A percentile compares a stretch with the other conserved stretches of the same genome.
phyloP scores from a whole-genome alignment of 2,329 filamentous ascomycete species.

The Fusarium xyrophilum region DNA sequence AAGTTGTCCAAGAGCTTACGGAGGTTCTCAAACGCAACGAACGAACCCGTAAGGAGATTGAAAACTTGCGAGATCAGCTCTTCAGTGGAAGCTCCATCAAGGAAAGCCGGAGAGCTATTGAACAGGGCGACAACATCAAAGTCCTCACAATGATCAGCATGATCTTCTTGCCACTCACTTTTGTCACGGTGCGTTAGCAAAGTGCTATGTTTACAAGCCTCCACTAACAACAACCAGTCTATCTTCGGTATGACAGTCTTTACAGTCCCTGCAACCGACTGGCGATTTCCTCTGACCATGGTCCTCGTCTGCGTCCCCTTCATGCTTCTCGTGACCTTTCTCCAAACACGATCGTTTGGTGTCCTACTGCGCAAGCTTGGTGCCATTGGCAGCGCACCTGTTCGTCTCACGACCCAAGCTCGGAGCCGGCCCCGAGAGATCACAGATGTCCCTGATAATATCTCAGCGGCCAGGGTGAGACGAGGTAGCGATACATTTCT shows the following conservation, averaged over 20 bases:
- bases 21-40: constrained; percentile 59
- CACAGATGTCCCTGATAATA: constrained; percentile 32
- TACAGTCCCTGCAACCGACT: constrained; percentile 51
- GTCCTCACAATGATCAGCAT: constrained; percentile 66
- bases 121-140: constrained; percentile 69
- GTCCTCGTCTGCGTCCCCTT: constrained; percentile 66
- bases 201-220: background rate
- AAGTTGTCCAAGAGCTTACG: constrained; percentile 57
- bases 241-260: constrained; percentile 63
- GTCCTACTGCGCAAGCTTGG: constrained; percentile 36
- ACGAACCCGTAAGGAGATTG: constrained; percentile 61
- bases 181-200: constrained; percentile 57
- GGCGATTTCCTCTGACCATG: constrained; percentile 64
- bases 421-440: constrained; percentile 21
- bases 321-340: constrained; percentile 54
- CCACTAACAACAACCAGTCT: constrained; percentile 42
- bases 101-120: constrained; percentile 66
- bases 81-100: constrained; percentile 69
- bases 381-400: constrained; percentile 5
- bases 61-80: constrained; percentile 65
- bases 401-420: constrained; percentile 1
- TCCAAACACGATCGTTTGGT: constrained; percentile 53
- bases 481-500: constrained; percentile 7
- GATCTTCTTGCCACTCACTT: constrained; percentile 67
- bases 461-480: constrained; percentile 12